Evolutionary conservation across 2,329 filamentous ascomycete species (phyloP), one percentile per base, ranked within the genome.

Genomic region (Verticillium albo-atrum): DNA sequence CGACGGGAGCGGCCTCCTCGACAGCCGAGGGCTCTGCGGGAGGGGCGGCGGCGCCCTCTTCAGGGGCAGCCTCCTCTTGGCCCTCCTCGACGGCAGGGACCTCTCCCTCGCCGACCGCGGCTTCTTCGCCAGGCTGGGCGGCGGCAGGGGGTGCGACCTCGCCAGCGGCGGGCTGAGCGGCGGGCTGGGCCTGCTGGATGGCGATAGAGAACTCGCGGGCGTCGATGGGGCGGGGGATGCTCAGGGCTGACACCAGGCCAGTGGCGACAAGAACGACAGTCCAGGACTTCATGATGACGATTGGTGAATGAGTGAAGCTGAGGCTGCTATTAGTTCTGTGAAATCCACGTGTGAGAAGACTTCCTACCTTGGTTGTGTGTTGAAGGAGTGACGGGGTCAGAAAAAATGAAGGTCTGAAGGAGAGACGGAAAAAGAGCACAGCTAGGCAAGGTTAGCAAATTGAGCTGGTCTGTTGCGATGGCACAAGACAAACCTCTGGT

Each of bases 201-300:
- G 55, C 32, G 30, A 34, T 35, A 15, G 30, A 27, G 15, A 58
- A 26, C 15, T 54, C 25, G 27, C 42, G 42, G 42, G 42, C 42
- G 42, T 54, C 56, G 35, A 58, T 57, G 35, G 53, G 58, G 53
- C 59, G 59, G 55, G 68, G 68, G 20, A 70, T 65, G 51, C 63
- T 66, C 50, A 66, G 63, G 54, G 66, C 70, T 60, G 70, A 69
- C 60, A 65, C 70, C 66, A 72, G 66, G 64, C 69, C 68, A 61
- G 66, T 66, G 30, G 70, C 64, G 35, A 71, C 30, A 37, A 71
- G 62, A 54, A 72, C 60, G 27, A 72, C 37, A 47, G 67, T 63
- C 60, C 63, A 59, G 42, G 68, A 67, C 66, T 67, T 72, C 69
- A 71, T 71, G 56, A 58, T 67, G 63, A 53, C 14, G 30, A 50